phyloP scores from a whole-genome alignment of 495 filamentous ascomycete species.

The Aspergillus carlsbadensis region DNA sequence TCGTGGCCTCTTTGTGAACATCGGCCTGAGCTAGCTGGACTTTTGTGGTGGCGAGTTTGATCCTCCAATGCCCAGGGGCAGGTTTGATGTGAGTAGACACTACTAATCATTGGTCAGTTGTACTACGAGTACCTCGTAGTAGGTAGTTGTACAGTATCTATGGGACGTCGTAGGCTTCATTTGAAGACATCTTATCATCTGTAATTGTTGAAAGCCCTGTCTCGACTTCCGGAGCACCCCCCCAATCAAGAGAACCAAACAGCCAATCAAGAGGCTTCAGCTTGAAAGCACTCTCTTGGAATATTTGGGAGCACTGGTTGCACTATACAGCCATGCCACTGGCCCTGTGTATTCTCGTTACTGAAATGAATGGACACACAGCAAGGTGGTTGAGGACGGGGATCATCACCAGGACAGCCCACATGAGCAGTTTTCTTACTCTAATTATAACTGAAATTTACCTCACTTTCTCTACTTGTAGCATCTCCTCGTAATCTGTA shows the following conservation, averaged over 20 bases:
- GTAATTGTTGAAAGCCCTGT: no score
- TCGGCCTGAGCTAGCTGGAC: no score
- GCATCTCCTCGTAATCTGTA: not conserved
- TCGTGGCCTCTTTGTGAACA: no score
- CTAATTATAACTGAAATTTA: conserved; percentile 1
- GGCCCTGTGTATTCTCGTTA: conserved; percentile 4
- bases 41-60: no score
- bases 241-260: not conserved
- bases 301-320: not conserved
- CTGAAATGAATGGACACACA: conserved; percentile 15
- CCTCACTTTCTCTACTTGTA: not conserved
- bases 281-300: not conserved
- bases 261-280: not conserved
- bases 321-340: conserved; percentile 9
- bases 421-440: not conserved
- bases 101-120: not conserved
- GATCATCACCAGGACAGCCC: not conserved
- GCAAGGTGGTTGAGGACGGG: conserved; percentile 11
- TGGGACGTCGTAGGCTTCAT: no score
- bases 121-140: not conserved
- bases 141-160: no score
- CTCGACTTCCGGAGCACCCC: no score
- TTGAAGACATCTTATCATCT: no score
- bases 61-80: no score
- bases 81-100: no score